A percentile compares a stretch with the other conserved stretches of the same genome.
phyloP scores from a whole-genome alignment of 2,329 filamentous ascomycete species.

The Nemania bipapillata region DNA sequence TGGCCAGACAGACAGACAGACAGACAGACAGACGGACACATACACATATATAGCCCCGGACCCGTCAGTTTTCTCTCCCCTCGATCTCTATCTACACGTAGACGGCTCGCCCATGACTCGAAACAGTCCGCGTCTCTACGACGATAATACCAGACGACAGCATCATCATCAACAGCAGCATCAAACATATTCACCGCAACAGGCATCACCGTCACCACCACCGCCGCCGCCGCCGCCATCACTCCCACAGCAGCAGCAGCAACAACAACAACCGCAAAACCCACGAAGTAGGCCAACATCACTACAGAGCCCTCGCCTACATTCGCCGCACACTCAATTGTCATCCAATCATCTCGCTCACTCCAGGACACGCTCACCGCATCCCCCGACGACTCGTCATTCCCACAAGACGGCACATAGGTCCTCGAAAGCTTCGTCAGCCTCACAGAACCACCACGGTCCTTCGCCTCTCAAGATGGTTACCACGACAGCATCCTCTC shows the following conservation, averaged over 20 bases:
- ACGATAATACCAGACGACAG: constrained; percentile 46
- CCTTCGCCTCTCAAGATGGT: constrained; percentile 53
- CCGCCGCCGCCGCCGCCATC: not conserved
- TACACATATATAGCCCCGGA: constrained; percentile 7
- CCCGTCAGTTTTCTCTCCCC: constrained; percentile 5
- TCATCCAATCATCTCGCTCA: constrained; percentile 37
- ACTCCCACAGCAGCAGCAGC: not conserved
- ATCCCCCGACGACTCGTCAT: constrained; percentile 28
- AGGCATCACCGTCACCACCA: not conserved
- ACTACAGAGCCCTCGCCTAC: constrained; percentile 40
- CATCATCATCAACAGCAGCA: constrained; percentile 12
- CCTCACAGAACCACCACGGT: constrained; percentile 42
- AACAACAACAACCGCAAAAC: not conserved
- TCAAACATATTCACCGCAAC: not conserved
- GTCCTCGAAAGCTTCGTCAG: constrained; percentile 28
- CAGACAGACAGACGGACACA: not conserved
- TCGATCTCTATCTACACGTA: not conserved
- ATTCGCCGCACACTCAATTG: constrained; percentile 40
- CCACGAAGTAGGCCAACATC: constrained; percentile 43
- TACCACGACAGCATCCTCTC: constrained; percentile 46
- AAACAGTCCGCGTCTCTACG: constrained; percentile 46
- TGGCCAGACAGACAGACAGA: too few species aligned
- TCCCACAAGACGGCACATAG: constrained; percentile 34
- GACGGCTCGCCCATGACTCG: constrained; percentile 47
- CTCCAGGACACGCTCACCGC: constrained; percentile 41